These are phyloP conservation scores for Geotrichum carabidarum DNA, from an alignment of 1,139 yeast species.

Conservation along the genomic window DNA sequence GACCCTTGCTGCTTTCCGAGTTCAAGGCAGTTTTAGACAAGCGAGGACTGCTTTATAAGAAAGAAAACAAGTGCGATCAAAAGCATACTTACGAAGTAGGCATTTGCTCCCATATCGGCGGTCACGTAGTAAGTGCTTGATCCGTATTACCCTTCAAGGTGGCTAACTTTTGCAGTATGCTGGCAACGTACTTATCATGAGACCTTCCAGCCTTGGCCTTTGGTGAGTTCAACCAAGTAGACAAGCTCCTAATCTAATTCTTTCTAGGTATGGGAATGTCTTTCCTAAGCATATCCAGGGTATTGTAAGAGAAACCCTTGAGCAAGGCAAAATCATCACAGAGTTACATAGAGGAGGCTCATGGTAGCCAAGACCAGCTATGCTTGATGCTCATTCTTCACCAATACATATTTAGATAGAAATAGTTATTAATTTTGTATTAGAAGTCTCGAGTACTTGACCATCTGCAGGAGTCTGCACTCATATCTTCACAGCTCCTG, in stretches of 20 bases:
- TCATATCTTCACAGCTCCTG: no score
- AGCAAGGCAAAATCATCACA: slow-evolving; percentile 46
- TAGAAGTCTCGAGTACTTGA: not conserved
- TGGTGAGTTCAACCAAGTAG: slow-evolving; percentile 41
- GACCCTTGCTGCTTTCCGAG: slow-evolving; percentile 53
- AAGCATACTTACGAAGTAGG: slow-evolving; percentile 43
- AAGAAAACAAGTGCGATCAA: slow-evolving; percentile 24
- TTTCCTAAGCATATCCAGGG: slow-evolving; percentile 63
- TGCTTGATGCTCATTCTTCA: not conserved
- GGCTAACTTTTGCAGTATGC: slow-evolving; percentile 44
- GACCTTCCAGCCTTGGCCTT: slow-evolving; percentile 38
- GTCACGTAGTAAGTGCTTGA: slow-evolving; percentile 44
- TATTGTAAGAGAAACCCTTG: slow-evolving; percentile 51
- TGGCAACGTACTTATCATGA: slow-evolving; percentile 54
- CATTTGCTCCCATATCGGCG: slow-evolving; percentile 64
- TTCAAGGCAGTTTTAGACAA: slow-evolving; percentile 43
- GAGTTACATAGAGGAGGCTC: slow-evolving; percentile 50
- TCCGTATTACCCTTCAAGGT: not conserved
- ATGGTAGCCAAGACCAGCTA: not conserved
- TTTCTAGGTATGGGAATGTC: slow-evolving; percentile 53
- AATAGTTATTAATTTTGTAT: not conserved
- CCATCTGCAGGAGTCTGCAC: no score
- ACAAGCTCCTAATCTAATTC: not conserved
- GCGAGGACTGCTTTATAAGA: slow-evolving; percentile 33
- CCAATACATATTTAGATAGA: not conserved